phyloP scores from a whole-genome alignment of 2,329 filamentous ascomycete genomes.

The Monosporascus sp. region DNA sequence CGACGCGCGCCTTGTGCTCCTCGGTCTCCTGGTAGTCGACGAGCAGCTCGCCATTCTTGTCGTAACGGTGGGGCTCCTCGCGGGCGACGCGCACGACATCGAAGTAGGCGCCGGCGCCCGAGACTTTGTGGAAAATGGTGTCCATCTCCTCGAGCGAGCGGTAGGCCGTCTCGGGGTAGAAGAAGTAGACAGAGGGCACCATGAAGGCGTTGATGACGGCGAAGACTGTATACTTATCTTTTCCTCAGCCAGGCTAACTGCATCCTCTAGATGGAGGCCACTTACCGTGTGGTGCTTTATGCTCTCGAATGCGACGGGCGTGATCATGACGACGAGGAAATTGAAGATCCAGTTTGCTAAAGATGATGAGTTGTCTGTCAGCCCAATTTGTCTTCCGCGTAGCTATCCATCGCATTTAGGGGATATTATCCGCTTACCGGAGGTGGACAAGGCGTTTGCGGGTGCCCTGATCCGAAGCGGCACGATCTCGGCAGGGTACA shows the following conservation, averaged over 20 bases:
- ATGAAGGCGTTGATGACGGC: conserved; percentile 60
- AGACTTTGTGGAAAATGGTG: conserved; percentile 54
- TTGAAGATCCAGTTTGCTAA: conserved; percentile 59
- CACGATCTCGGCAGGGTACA: conserved; percentile 54
- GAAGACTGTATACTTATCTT: conserved; percentile 58
- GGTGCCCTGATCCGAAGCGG: conserved; percentile 47
- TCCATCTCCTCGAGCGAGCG: conserved; percentile 64
- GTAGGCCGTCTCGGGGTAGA: conserved; percentile 61
- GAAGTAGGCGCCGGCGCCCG: conserved; percentile 35
- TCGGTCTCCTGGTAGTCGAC: conserved; percentile 39
- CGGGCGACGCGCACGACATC: conserved; percentile 36
- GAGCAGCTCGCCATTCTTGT: conserved; percentile 54
- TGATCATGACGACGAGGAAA: conserved; percentile 60
- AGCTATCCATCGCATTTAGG: conserved; percentile 12
- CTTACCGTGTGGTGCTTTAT: conserved; percentile 43
- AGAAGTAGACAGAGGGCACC: conserved; percentile 53
- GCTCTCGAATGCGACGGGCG: conserved; percentile 51
- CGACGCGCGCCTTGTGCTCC: conserved; percentile 28
- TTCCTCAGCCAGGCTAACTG: background rate
- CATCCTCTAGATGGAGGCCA: background rate
- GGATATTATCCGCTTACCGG: conserved; percentile 26
- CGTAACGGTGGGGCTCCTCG: conserved; percentile 50
- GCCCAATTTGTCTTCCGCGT: no score
- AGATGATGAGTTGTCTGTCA: conserved; percentile 26
- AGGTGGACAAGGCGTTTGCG: conserved; percentile 48